Evolutionary conservation across 2,329 filamentous ascomycete species (phyloP).

Genomic region (Aspergillaceae sp.): DNA sequence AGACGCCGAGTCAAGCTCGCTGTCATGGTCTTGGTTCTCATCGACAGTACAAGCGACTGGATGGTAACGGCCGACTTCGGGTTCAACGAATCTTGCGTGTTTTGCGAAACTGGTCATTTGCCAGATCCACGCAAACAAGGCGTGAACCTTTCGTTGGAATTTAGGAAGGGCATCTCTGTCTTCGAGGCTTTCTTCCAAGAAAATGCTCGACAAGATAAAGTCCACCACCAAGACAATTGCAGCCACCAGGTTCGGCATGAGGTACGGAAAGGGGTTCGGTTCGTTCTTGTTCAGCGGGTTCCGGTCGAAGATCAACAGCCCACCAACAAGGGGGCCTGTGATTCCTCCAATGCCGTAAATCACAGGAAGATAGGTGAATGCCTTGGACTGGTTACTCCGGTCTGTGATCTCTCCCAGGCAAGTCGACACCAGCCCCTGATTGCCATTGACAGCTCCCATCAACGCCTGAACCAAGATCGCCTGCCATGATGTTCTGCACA

Average conservation of each 20-base stretch:
- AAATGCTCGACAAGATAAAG: conserved; percentile 64
- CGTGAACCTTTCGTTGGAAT: conserved; percentile 49
- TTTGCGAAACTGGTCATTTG: conserved; percentile 53
- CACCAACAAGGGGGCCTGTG: conserved; percentile 84
- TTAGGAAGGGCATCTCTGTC: conserved; percentile 54
- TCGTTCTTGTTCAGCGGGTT: conserved; percentile 47
- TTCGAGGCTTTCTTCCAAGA: conserved; percentile 79
- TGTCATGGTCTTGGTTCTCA: conserved; percentile 30
- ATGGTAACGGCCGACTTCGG: conserved; percentile 9
- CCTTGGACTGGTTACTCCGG: conserved; percentile 83
- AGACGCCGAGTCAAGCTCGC: conserved; percentile 38
- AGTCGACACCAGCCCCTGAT: conserved; percentile 87
- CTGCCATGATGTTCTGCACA: conserved; percentile 75
- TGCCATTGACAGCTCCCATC: conserved; percentile 92
- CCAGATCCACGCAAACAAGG: conserved; percentile 60
- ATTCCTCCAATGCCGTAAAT: conserved; percentile 95
- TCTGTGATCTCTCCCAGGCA: conserved; percentile 93
- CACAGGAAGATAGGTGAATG: conserved; percentile 89
- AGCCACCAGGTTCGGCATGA: conserved; percentile 73
- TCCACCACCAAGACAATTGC: conserved; percentile 64
- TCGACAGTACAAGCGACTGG: conserved; percentile 7
- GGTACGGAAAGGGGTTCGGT: conserved; percentile 63
- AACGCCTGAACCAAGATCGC: conserved; percentile 74
- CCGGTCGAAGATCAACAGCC: conserved; percentile 62
- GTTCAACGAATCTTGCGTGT: conserved; percentile 52